phyloP scores from a whole-genome alignment of 495 filamentous ascomycete genomes.

The Rostrohypoxylon terebratum region DNA sequence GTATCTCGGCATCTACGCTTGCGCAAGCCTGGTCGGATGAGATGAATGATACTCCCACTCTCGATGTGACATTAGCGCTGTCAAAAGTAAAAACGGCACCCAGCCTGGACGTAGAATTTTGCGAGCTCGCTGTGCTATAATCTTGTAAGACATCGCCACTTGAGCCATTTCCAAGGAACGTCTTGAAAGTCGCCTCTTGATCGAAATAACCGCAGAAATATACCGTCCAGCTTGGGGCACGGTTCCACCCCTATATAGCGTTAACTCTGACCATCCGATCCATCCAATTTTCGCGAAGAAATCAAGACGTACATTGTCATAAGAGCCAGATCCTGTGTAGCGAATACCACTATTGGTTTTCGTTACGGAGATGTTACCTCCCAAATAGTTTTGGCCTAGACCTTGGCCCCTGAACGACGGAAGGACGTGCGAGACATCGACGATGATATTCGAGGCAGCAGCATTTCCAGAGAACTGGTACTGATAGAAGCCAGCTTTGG shows the following conservation, averaged over 20 bases:
- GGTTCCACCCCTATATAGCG: slow-evolving; percentile 54
- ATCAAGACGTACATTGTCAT: slow-evolving; percentile 67
- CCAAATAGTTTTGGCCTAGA: slow-evolving; percentile 72
- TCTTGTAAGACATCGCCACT: slow-evolving; percentile 42
- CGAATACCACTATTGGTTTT: slow-evolving; percentile 51
- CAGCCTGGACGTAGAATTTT: slow-evolving; percentile 50
- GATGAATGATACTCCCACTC: slow-evolving; percentile 79
- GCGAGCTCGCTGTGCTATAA: slow-evolving; percentile 40
- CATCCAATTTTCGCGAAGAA: slow-evolving; percentile 4
- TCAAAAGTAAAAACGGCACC: slow-evolving; percentile 60
- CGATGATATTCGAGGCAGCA: slow-evolving; percentile 65
- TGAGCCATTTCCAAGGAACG: slow-evolving; percentile 63
- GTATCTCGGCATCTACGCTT: slow-evolving; percentile 70
- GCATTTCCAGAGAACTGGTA: slow-evolving; percentile 67
- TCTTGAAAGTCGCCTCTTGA: slow-evolving; percentile 55
- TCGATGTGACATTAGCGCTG: slow-evolving; percentile 62
- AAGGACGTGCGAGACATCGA: slow-evolving; percentile 79
- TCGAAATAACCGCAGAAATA: slow-evolving; percentile 78
- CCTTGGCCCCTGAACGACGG: slow-evolving; percentile 70
- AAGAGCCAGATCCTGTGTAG: slow-evolving; percentile 73
- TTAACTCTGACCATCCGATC: slow-evolving; percentile 8
- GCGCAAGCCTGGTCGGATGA: slow-evolving; percentile 71
- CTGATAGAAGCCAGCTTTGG: slow-evolving; percentile 72
- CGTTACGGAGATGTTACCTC: slow-evolving; percentile 68
- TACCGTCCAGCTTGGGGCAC: slow-evolving; percentile 70